Evolutionary conservation across 441 rosid genomes (phyloP), one percentile per base, ranked within the genome.

Genomic region (Bocquillonia castaneifolia): DNA sequence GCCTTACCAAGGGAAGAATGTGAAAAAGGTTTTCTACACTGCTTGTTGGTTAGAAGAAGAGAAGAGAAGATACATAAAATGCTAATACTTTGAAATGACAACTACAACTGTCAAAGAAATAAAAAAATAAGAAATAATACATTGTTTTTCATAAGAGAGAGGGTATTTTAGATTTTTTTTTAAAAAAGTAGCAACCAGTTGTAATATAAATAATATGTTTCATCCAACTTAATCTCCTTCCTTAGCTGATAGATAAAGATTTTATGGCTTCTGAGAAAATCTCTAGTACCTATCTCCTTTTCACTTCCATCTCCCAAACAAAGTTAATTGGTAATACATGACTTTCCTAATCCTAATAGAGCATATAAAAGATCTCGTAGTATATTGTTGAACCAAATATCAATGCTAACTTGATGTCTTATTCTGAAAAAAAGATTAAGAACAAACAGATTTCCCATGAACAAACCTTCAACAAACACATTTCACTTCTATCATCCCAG

Each of bases 381-480:
- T 32, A 65, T 5, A 59, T 7, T 25, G 39, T 26, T 39, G 45
- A 61, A 58, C 36, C 26, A 26, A 56, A 72, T 45, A 58, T 20
- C 39, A 59, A 57, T 48, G 28, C 61, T 4, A 31, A 59, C 12
- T 17, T 40, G 10, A 66, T 26, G 52, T 28, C 36, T 60, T n/a
- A n/a, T n/a, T n/a, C 20, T 59, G 15, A 34, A 31, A 3, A 39
- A 22, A 34, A 9, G 18, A 51, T 22, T 13, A 12, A n/a, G 9
- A 40, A 28, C 6, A 34, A 64, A 53, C 25, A 54, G 50, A 74
- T 48, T 13, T 26, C 67, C 62, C 20, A 57, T 32, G 67, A 61
- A 83, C 88, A 62, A 70, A 96, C 99, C 98, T 96, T 96, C 84
- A 92, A 78, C 66, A 84, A 80, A 78, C 99, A 89, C 68, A 85